Base-by-base conservation (phyloP, 2,329 filamentous ascomycete species). In the Pseudopyricularia javanii region DNA sequence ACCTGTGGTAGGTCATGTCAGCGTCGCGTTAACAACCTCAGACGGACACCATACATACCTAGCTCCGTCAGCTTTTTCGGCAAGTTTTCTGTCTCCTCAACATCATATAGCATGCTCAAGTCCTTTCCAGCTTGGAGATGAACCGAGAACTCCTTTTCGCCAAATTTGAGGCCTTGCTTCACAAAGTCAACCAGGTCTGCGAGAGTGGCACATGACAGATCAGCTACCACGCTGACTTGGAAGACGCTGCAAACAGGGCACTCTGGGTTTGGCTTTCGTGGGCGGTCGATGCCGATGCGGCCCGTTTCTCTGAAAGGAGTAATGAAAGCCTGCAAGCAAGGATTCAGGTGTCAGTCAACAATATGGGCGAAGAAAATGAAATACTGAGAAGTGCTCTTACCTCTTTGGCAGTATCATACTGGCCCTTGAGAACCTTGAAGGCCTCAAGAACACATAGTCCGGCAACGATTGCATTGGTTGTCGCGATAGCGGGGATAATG, bases 401-500 rank as follows among this genome's bases (percentile, higher is more conserved):
- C 77, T 93, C 91, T 65, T 85, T 91, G 0, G 85, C 83, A 59
- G 82, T 79, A 33, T 75, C 70, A 55, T 84, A 85, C 49, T 91
- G 80, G 20, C 82, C 79, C 62, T 76, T 84, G 54, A 98, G 71
- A 24, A 97, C 85, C 67, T 96, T 97, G 74, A 94, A 93, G 0
- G 91, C 85, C 66, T 97, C 86, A 26, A 98, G 72, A 7, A 97
- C 90, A 63, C 91, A 97, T 9, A 98, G 77, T 12, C 89, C 86
- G 15, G 93, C 93, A 2, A 93, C 91, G 66, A 97, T 95, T 15
- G 93, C 93, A 66, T 98, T 98, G 0, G 93, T 97, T 0, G 93
- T 98, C 5, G 93, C 93, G 64, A 98, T 98, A 2, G 93, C 93
- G 1, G 93, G 93, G 56, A 98, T 98, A 61, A 98, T 98, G 65